phyloP scores from a whole-genome alignment of 495 filamentous ascomycete genomes.

The Trichoderma asperelloides region DNA sequence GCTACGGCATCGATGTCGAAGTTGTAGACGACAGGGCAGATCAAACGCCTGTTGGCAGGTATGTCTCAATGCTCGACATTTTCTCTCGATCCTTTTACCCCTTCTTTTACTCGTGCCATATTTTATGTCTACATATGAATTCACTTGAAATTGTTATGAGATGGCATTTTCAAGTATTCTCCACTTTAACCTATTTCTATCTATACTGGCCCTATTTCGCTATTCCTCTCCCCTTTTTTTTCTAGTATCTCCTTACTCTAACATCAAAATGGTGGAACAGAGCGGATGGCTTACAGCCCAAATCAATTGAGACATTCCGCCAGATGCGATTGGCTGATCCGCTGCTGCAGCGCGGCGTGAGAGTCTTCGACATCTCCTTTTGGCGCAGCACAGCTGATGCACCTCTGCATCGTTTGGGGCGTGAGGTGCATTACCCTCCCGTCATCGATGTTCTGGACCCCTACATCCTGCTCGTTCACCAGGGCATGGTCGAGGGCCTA shows the following conservation, averaged over 20 bases:
- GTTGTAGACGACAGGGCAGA: constrained; percentile 55
- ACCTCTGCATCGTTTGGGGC: constrained; percentile 43
- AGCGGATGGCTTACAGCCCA: constrained; percentile 63
- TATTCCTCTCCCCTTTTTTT: not conserved
- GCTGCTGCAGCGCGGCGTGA: constrained; percentile 51
- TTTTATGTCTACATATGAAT: too few species aligned
- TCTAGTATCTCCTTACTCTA: not conserved
- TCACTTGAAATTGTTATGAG: too few species aligned
- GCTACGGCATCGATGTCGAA: constrained; percentile 52
- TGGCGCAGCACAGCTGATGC: constrained; percentile 55
- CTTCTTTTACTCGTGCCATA: not conserved
- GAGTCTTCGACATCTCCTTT: constrained; percentile 62
- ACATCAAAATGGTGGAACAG: constrained; percentile 14
- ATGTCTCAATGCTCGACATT: constrained; percentile 12
- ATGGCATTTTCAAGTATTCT: not conserved
- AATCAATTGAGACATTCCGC: constrained; percentile 36
- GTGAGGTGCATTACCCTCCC: constrained; percentile 41
- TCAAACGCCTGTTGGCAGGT: constrained; percentile 52
- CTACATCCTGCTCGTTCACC: constrained; percentile 64
- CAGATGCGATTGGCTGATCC: constrained; percentile 60
- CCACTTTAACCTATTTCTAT: not conserved
- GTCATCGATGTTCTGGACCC: constrained; percentile 61
- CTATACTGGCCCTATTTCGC: not conserved
- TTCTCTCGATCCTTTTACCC: not conserved
- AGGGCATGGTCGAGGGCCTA: constrained; percentile 62